Conservation (phyloP, 2,329 filamentous ascomycete species). For the Colletotrichum neosansevieriae region DNA sequence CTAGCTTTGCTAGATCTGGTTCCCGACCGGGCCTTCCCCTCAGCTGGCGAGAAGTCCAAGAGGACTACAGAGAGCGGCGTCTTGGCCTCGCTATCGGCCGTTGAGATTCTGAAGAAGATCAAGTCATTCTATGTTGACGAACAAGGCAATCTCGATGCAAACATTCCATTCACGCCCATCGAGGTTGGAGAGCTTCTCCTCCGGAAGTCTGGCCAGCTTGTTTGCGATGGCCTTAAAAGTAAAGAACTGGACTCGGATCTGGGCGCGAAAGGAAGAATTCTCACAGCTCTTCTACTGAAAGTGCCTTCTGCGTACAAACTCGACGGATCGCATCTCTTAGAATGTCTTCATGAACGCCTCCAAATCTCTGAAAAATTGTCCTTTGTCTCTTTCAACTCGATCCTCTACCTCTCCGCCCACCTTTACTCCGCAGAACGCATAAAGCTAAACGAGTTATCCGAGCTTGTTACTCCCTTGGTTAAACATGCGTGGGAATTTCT, state of each 20-base stretch:
- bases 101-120: conserved; percentile 71
- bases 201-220: conserved; percentile 67
- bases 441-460: conserved; percentile 64
- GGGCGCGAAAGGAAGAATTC: conserved; percentile 68
- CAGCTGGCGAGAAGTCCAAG: conserved; percentile 37
- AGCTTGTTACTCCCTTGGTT: conserved; percentile 76
- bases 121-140: conserved; percentile 76
- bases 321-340: conserved; percentile 61
- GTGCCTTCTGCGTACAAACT: conserved; percentile 56
- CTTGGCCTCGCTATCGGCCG: conserved; percentile 52
- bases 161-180: conserved; percentile 68
- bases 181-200: conserved; percentile 73
- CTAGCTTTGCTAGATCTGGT: conserved; percentile 72
- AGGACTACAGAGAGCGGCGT: conserved; percentile 45
- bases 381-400: conserved; percentile 69
- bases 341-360: conserved; percentile 64
- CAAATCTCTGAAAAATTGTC: conserved; percentile 52
- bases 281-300: conserved; percentile 70
- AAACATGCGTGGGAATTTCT: conserved; percentile 83
- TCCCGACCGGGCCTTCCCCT: conserved; percentile 72
- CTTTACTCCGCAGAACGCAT: conserved; percentile 68
- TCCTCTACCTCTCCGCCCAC: conserved; percentile 68
- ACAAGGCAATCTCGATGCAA: conserved; percentile 75
- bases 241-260: conserved; percentile 59
- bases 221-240: conserved; percentile 60